Base-by-base conservation (phyloP, 2,329 filamentous ascomycete species). In the Fusarium paranaense region DNA sequence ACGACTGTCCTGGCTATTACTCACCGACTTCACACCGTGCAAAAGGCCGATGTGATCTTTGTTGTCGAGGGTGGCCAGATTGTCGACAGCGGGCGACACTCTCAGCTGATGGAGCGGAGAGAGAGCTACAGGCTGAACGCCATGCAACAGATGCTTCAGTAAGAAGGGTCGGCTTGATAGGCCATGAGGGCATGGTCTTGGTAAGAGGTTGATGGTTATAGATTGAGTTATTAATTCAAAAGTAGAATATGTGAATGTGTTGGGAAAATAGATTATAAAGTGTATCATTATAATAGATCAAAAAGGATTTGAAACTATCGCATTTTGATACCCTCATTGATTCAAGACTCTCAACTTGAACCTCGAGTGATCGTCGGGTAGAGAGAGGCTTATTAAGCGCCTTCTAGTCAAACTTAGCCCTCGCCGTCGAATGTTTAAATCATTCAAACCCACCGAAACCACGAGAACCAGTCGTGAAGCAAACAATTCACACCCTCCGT, bases 1-100 rank as follows among this genome's bases (percentile, higher is more conserved):
- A 87, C 88, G 33, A 90, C 88, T 0, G 87, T 90, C 16, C 83
- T 91, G 72, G 88, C 88, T n/a, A 89, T 90, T 66, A 89, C 89
- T 3, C 89, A 90, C 77, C 81, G 88, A 32, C 78, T 91, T 62
- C 86, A 87, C 68, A 91, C 88, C 4, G 87, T 91, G 45, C 83
- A 85, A 60, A 87, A 86, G 67, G 88, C 89, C 8, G 87, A 90
- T 78, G 81, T 86, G 3, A 90, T 90, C 65, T 87, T 89, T 70
- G 83, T 90, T 25, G 83, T 90, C 37, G 87, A 90, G 72, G 86
- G 85, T 7, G 88, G 88, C 1, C 82, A 80, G 61, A 83, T 88
- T 59, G 84, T 89, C 13, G 88, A 90, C 71, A 81, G 80, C 56
- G 89, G 88, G 0, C 83, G 83, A 30, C 88, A 90, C 74, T 83